A percentile compares a stretch with the other conserved stretches of the same genome.
Evolutionary conservation across 768 basidiomycete species (phyloP).

Genomic region (Cystofilobasidium macerans): DNA sequence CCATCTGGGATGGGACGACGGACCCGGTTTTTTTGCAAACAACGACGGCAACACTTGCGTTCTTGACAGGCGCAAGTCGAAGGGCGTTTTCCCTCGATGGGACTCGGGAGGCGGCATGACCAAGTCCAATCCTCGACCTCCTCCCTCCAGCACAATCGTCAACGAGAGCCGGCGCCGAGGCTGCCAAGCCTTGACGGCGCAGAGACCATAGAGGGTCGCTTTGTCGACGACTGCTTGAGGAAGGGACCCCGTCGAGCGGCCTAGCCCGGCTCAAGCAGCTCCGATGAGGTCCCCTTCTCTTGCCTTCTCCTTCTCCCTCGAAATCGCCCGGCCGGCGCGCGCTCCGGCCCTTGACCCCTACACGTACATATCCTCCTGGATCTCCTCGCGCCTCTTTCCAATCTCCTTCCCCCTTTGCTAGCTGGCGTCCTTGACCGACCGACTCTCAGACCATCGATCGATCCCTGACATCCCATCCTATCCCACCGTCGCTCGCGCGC

Average conservation of each 20-base stretch:
- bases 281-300: too few species aligned
- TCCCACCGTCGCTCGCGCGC: too few species aligned
- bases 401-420: too few species aligned
- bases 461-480: too few species aligned
- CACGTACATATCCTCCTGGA: too few species aligned
- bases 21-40: neutral
- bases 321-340: too few species aligned
- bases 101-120: constrained; percentile 92
- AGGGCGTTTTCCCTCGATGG: constrained; percentile 85
- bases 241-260: constrained; percentile 78
- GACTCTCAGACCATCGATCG: too few species aligned
- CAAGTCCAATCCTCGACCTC: constrained; percentile 95
- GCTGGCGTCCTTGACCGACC: too few species aligned
- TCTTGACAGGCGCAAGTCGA: constrained; percentile 77
- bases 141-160: constrained; percentile 92
- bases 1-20: neutral
- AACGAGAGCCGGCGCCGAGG: constrained; percentile 92
- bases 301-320: too few species aligned
- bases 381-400: too few species aligned
- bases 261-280: constrained; percentile 85
- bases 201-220: constrained; percentile 57
- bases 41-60: constrained; percentile 41
- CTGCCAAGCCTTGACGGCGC: constrained; percentile 37
- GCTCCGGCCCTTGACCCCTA: too few species aligned
- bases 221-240: constrained; percentile 77